Evolutionary conservation across 192 early-diverging fungal genomes (phyloP), one percentile per base, ranked within the genome.

Genomic region (Linnemannia exigua): DNA sequence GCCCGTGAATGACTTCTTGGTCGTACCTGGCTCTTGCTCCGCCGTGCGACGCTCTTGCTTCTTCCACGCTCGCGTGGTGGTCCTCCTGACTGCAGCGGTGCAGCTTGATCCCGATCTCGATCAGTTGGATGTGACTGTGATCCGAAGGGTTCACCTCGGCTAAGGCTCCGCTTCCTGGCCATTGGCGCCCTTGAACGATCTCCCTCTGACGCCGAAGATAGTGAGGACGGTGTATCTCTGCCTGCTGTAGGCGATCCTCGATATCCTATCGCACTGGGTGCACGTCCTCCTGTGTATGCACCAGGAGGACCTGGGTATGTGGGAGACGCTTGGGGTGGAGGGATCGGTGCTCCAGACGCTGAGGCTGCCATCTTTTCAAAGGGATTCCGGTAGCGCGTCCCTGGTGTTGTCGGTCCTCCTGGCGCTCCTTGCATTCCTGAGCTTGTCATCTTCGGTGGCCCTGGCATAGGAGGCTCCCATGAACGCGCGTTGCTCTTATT

Each of bases 351-450:
- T 50, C 28, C 37, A 31, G 28, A 36, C 12, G 28, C 41, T 72
- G 73, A 35, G 0, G 25, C 9, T 15, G 31, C 33, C 33, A 35
- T 6, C 52, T 74, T 74, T 36, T 52, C 73, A 74, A 74, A 74
- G 35, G 73, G 73, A 20, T 74, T 74, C 36, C 52, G 48, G 37
- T 74, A 74, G 4, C 52, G 71, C 31, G 47, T 52, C 22, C 37
- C 7, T 36, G 35, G 51, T 1, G 33, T 54, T 33, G 47, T 61
- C n/a, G 74, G 46, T 35, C 16, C n/a, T 73, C 46, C 25, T 51
- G 72, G 31, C 33, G 5, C 35, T 37, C 37, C 33, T 33, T 38
- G 36, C 48, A 54, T 28, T 52, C 48, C 50, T 19, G 73, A 48
- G 25, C 36, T 41, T 75, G 36, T 22, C 22, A 36, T 41, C 9